Conservation (phyloP, 768 basidiomycete genomes). For the Boletus tomentosulus region DNA sequence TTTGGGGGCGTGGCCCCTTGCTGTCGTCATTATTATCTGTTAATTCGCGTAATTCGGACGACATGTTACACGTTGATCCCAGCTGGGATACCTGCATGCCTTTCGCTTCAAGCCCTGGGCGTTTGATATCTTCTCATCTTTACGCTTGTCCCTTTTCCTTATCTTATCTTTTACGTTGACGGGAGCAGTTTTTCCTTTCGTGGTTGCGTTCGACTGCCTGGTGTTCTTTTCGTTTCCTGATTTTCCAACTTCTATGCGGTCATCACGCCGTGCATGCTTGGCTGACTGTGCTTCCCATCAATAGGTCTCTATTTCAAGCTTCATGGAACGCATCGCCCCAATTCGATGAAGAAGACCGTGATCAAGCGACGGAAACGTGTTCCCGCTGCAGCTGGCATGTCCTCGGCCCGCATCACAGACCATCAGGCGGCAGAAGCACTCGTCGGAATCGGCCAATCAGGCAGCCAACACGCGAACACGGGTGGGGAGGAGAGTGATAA, state of each 20-base stretch:
- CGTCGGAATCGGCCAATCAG: slow-evolving; percentile 69
- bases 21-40: slow-evolving; percentile 9
- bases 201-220: neutral
- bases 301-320: slow-evolving; percentile 97
- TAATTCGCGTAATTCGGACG: slow-evolving; percentile 21
- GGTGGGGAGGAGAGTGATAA: slow-evolving; percentile 41
- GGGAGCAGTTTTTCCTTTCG: slow-evolving; percentile 16
- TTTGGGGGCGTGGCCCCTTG: slow-evolving; percentile 19
- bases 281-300: slow-evolving; percentile 17
- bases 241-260: neutral
- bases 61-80: slow-evolving; percentile 20
- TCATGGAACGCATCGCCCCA: slow-evolving; percentile 94
- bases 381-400: slow-evolving; percentile 66
- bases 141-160: slow-evolving; percentile 14
- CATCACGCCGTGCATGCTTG: neutral
- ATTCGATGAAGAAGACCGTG: slow-evolving; percentile 98
- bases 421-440: slow-evolving; percentile 88
- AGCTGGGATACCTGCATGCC: slow-evolving; percentile 16
- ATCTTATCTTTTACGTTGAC: slow-evolving; percentile 24
- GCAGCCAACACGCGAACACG: slow-evolving; percentile 33
- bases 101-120: slow-evolving; percentile 17
- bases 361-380: slow-evolving; percentile 98
- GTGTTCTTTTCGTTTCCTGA: neutral
- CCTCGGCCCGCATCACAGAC: slow-evolving; percentile 59
- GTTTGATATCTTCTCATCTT: slow-evolving; percentile 18